Evolutionary conservation across 2,329 filamentous ascomycete species (phyloP), one percentile per base, ranked within the genome.

Genomic region (Alternaria sp.): DNA sequence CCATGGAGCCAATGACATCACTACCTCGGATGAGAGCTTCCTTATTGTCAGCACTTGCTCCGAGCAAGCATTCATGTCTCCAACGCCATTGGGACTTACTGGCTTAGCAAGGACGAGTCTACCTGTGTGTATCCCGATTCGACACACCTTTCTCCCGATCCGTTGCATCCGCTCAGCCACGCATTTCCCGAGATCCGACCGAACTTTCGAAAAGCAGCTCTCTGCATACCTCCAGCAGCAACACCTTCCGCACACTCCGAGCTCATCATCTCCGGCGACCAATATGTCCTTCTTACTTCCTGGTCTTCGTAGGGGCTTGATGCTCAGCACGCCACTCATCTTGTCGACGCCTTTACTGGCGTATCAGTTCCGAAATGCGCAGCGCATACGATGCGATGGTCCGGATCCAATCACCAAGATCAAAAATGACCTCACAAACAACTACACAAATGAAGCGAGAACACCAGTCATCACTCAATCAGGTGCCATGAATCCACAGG

Each of bases 251-350:
- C 50, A 52, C 49, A 43, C 28, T n/a, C 43, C 55, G 23, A 44
- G 25, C 19, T 32, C 17, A 25, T 28, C 57, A 26, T 23, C 32
- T 15, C 15, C 45, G 32, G 50, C 51, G 9, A 7, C 25, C 21
- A 74, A 61, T 40, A 83, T 83, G 81, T 73, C 81, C 1, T 80
- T 78, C 67, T 62, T 80, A 40, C 70, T 81, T 49, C 77, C 82
- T 55, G 77, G 79, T 45, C 77, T 81, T 26, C 77, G 78, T 53
- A 73, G 81, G 63, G 72, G 78, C 64, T 71, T 80, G 62, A 66
- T 78, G 57, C 69, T 78, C 40, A 69, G 76, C 52, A 77, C 81
- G 40, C 79, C 79, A 40, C 65, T 81, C 55, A 66, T 80, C 43
- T 67, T 81, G 53, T 69, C 71, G 43, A 68, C 77, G 7, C 77